Evolutionary conservation across 306 rosid genomes (phyloP).

Genomic region (Ammopiptanthus mongolicus): DNA sequence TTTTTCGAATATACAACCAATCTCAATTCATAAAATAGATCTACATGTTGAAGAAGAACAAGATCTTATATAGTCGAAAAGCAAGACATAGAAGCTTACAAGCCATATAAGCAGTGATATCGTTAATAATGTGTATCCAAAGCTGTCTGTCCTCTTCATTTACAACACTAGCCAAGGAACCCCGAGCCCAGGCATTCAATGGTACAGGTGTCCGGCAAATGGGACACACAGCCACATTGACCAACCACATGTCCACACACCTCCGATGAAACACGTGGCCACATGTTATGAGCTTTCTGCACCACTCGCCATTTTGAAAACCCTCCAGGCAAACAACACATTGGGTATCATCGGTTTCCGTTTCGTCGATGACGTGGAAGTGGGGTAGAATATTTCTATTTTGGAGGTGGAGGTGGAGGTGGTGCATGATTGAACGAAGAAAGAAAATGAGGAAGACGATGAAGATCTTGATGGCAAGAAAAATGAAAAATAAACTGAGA

Average conservation of each 20-base stretch:
- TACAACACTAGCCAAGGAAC: not conserved
- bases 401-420: slow-evolving; percentile 28
- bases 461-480: slow-evolving; percentile 42
- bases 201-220: slow-evolving; percentile 52
- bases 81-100: slow-evolving; percentile 15
- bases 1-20: not conserved
- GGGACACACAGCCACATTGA: slow-evolving; percentile 55
- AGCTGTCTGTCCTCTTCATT: slow-evolving; percentile 20
- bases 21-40: not conserved
- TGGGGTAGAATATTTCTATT: slow-evolving; percentile 38
- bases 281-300: slow-evolving; percentile 44
- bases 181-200: not conserved
- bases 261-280: slow-evolving; percentile 50
- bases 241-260: slow-evolving; percentile 55
- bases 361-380: slow-evolving; percentile 24
- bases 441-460: slow-evolving; percentile 40
- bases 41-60: not conserved
- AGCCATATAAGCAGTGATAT: slow-evolving; percentile 26
- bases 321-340: slow-evolving; percentile 57
- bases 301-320: slow-evolving; percentile 46
- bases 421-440: slow-evolving; percentile 36
- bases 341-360: slow-evolving; percentile 16
- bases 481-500: no score
- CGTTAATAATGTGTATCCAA: not conserved
- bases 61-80: slow-evolving; percentile 1